Conservation (phyloP, 192 early-diverging fungal genomes). For the Backusella morwellensis region DNA sequence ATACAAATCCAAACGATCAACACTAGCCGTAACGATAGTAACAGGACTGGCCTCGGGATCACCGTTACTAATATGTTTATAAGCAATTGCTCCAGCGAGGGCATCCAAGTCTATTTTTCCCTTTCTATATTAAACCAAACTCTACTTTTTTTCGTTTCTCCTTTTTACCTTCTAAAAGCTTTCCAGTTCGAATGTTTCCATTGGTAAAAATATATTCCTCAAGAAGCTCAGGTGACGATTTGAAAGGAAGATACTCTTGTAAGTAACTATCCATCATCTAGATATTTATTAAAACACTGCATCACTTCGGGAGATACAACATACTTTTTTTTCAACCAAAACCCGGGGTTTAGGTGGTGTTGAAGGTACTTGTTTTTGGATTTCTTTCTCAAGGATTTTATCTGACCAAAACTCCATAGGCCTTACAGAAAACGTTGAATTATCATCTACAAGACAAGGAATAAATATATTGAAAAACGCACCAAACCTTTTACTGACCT, state of each 20-base stretch:
- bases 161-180: constrained; percentile 68
- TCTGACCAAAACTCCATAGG: constrained; percentile 44
- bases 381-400: constrained; percentile 29
- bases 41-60: constrained; percentile 43
- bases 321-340: constrained; percentile 20
- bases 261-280: constrained; percentile 72
- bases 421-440: constrained; percentile 30
- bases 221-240: constrained; percentile 63
- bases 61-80: constrained; percentile 62
- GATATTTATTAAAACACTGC: constrained; percentile 32
- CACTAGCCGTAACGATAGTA: constrained; percentile 83
- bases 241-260: constrained; percentile 77
- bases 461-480: background rate
- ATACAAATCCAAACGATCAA: constrained; percentile 86
- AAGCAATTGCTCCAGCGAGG: constrained; percentile 75
- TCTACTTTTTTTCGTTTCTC: background rate
- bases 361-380: constrained; percentile 1
- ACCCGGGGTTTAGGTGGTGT: background rate
- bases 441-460: constrained; percentile 3
- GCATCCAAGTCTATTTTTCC: constrained; percentile 62
- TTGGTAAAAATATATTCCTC: constrained; percentile 81
- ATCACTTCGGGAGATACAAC: background rate
- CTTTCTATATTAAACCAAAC: background rate
- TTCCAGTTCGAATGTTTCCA: constrained; percentile 77
- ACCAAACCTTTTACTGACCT: background rate